Percentiles rank a stretch among this genome's conserved stretches.
phyloP scores from a whole-genome alignment of 2,329 filamentous ascomycete genomes.

The Neofusicoccum parvum region DNA sequence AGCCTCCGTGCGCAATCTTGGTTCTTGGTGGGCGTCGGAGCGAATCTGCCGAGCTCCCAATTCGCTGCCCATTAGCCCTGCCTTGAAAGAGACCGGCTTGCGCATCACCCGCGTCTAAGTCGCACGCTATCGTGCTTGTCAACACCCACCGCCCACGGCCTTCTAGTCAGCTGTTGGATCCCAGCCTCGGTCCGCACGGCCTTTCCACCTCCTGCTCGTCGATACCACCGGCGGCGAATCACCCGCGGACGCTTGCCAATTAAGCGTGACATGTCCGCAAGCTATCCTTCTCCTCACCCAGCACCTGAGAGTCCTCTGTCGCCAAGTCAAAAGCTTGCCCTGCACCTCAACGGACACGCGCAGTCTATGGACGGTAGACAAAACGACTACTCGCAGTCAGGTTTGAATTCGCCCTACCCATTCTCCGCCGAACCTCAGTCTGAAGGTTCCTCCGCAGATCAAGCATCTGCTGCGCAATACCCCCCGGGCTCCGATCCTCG shows the following conservation, averaged over 20 bases:
- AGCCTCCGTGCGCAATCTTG: conserved; percentile 16
- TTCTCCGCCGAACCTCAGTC: conserved; percentile 64
- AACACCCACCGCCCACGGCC: conserved; percentile 38
- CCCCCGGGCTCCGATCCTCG: conserved; percentile 79
- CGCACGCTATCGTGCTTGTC: conserved; percentile 45
- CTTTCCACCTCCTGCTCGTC: conserved; percentile 24
- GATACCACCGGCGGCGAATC: conserved; percentile 37
- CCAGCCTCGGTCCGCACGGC: conserved; percentile 25
- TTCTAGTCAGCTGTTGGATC: conserved; percentile 29
- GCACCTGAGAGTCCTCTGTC: conserved; percentile 43
- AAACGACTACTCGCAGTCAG: conserved; percentile 56
- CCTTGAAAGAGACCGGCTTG: conserved; percentile 44
- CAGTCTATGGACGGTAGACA: conserved; percentile 59
- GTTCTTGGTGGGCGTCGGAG: conserved; percentile 28
- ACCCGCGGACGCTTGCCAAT: conserved; percentile 38
- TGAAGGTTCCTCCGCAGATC: conserved; percentile 87
- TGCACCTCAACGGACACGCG: conserved; percentile 40
- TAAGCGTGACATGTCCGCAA: conserved; percentile 52
- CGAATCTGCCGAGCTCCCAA: conserved; percentile 40
- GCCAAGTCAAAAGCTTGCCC: conserved; percentile 43
- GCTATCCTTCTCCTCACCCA: conserved; percentile 46
- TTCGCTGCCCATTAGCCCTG: conserved; percentile 36
- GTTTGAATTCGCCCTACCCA: conserved; percentile 58
- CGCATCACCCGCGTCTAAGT: conserved; percentile 53
- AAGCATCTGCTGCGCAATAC: conserved; percentile 90